Base-by-base conservation (phyloP, 495 filamentous ascomycete species). In the Podospora australis region DNA sequence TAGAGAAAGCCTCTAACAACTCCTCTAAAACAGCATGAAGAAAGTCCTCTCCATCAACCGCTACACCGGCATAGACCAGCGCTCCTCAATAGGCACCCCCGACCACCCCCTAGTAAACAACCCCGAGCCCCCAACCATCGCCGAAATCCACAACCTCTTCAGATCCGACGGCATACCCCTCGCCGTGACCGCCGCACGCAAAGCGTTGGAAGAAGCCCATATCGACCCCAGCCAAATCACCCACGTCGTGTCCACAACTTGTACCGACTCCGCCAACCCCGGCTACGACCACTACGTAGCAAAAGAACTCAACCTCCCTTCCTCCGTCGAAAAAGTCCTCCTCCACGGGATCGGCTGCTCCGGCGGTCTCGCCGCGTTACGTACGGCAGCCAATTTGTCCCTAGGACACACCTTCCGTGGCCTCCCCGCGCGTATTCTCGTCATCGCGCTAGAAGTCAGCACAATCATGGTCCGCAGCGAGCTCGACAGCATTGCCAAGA, bases 231-330 rank as follows among this genome's bases (percentile, higher is more conserved):
- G 54, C 1, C 68, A 81, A 8, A 77, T 85, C 45, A 86, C 82
- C 19, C 82, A 85, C 56, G 70, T 82, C 43, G 77, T 85, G 10
- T 78, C 78, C 14, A 82, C 81, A 0, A 84, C 82, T 17, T 81
- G 78, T 46, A 86, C 82, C 23, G 76, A 83, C 55, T 76, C 75
- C n/a, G 82, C 80, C 20, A 83, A 81, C 58, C 82, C 82, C 6
- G 82, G 82, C 4, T 84, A 79, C 55, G 82, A 84, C 60, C 77
- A 82, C 50, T 79, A 68, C 43, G 81, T 84, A 6, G 72, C 70
- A 9, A 77, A 76, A 44, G 59, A 71, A 26, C 59, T 86, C 13
- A 74, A 74, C 0, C 63, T 84, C 6, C 57, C 57, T 23, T 52
- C 61, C 3, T 57, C 56, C 6, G 71, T 79, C 2, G 79, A 84